Evolutionary conservation across 129 eudicot species (phyloP).

Genomic region (Rutidosis leptorrhynchoides): DNA sequence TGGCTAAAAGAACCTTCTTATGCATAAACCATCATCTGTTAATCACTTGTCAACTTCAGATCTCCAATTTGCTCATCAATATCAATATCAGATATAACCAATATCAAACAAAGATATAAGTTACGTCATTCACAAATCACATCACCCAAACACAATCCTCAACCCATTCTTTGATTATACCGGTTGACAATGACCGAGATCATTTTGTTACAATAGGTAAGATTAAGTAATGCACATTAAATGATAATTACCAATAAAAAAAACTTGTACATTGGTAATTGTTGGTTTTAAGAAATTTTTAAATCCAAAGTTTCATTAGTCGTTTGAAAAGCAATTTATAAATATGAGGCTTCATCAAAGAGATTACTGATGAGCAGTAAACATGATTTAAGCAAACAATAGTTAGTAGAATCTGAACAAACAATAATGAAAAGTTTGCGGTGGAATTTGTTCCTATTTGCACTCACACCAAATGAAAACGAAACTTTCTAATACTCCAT

Average conservation of each 20-base stretch:
- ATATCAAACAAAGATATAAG: not conserved
- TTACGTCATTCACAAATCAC: not conserved
- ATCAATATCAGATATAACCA: no score
- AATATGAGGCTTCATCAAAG: not conserved
- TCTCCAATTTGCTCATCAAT: not conserved
- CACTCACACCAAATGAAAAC: conserved; percentile 27
- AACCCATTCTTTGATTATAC: not conserved
- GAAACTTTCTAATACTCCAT: conserved; percentile 21
- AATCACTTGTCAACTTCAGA: not conserved
- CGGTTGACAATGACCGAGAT: not conserved
- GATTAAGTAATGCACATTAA: not conserved
- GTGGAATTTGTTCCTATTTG: conserved; percentile 29
- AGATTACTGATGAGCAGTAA: not conserved
- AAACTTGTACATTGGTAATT: not conserved
- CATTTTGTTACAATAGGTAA: not conserved
- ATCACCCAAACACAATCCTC: not conserved
- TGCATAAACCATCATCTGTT: no score
- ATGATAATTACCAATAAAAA: not conserved
- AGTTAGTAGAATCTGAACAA: not conserved
- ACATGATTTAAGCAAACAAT: not conserved
- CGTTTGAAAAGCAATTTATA: not conserved
- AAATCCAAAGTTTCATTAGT: not conserved
- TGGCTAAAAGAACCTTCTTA: no score
- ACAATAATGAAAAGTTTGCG: not conserved
- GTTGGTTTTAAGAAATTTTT: no score